Percentiles rank a stretch among this genome's conserved stretches.
These are phyloP conservation scores for Trypethelium eluteriae DNA, from an alignment of 495 filamentous ascomycete species.

Conservation along the genomic window DNA sequence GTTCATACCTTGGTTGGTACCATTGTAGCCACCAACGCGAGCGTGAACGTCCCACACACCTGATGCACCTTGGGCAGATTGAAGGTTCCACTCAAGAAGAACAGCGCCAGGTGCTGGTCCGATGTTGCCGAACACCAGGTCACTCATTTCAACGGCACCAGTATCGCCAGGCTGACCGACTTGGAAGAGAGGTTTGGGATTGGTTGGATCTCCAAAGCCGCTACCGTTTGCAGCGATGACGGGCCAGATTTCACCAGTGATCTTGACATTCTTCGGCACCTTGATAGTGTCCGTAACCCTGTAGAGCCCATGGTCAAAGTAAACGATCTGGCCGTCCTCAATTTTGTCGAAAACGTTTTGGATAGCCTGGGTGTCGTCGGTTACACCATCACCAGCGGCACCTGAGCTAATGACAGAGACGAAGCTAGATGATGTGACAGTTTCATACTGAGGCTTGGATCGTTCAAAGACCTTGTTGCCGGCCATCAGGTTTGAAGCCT, in stretches of 20 bases:
- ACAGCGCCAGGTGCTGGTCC: constrained; percentile 61
- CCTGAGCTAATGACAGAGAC: constrained; percentile 50
- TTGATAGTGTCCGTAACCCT: constrained; percentile 36
- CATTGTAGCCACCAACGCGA: constrained; percentile 41
- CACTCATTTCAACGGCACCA: constrained; percentile 51
- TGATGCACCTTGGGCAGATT: constrained; percentile 35
- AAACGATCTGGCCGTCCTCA: constrained; percentile 42
- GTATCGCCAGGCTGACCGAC: constrained; percentile 50
- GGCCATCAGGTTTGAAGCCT: constrained; percentile 37
- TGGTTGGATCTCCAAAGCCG: constrained; percentile 52
- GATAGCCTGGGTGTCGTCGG: constrained; percentile 56
- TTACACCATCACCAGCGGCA: constrained; percentile 61
- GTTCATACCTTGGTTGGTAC: constrained; percentile 34
- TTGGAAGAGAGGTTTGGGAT: constrained; percentile 56
- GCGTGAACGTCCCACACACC: constrained; percentile 44
- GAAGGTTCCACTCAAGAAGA: constrained; percentile 67
- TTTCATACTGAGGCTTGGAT: constrained; percentile 61
- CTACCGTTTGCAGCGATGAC: constrained; percentile 58
- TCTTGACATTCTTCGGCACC: constrained; percentile 32
- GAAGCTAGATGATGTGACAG: constrained; percentile 46
- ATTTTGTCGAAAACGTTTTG: constrained; percentile 34
- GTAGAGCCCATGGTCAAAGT: constrained; percentile 41
- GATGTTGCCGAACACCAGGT: constrained; percentile 54
- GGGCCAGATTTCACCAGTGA: constrained; percentile 48
- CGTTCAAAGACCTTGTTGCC: constrained; percentile 53